phyloP scores from a whole-genome alignment of 192 early-diverging fungal genomes.

The Dissophora globulifera region DNA sequence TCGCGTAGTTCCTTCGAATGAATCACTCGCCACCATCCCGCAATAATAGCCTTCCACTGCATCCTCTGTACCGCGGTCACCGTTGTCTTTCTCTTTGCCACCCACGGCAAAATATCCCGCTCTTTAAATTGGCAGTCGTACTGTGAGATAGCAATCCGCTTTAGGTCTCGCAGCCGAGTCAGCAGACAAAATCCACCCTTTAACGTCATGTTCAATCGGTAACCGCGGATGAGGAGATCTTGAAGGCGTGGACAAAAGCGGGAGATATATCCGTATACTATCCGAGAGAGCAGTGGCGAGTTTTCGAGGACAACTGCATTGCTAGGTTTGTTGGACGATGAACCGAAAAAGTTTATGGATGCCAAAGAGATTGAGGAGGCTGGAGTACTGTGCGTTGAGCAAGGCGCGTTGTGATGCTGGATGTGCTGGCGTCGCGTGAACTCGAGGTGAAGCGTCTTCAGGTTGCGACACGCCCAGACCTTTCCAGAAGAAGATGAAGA shows the following conservation, averaged over 20 bases:
- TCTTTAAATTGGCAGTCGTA: conserved; percentile 11
- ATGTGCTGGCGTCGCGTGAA: neutral
- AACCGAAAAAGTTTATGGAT: too few relatives aligned
- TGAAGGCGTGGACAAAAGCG: conserved; percentile 11
- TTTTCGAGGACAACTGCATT: conserved; percentile 15
- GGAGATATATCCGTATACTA: conserved; percentile 21
- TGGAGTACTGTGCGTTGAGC: neutral
- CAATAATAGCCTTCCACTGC: conserved; percentile 5
- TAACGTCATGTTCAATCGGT: conserved; percentile 18
- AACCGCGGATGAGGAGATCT: conserved; percentile 15
- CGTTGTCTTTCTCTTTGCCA: conserved; percentile 1
- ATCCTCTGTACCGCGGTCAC: neutral
- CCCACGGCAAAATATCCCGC: conserved; percentile 27
- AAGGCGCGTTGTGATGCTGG: neutral
- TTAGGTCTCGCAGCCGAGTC: conserved; percentile 11
- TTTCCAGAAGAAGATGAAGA: neutral
- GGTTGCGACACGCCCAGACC: conserved; percentile 29
- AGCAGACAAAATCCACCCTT: conserved; percentile 15
- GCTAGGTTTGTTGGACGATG: too few relatives aligned
- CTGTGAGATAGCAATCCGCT: conserved; percentile 9
- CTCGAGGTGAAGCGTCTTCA: conserved; percentile 23
- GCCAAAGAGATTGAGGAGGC: neutral
- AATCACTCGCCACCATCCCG: conserved; percentile 21
- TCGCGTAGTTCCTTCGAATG: conserved; percentile 13
- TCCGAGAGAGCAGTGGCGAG: conserved; percentile 13